phyloP scores from a whole-genome alignment of 176 grass and related monocot genomes.

The Canna indica region DNA sequence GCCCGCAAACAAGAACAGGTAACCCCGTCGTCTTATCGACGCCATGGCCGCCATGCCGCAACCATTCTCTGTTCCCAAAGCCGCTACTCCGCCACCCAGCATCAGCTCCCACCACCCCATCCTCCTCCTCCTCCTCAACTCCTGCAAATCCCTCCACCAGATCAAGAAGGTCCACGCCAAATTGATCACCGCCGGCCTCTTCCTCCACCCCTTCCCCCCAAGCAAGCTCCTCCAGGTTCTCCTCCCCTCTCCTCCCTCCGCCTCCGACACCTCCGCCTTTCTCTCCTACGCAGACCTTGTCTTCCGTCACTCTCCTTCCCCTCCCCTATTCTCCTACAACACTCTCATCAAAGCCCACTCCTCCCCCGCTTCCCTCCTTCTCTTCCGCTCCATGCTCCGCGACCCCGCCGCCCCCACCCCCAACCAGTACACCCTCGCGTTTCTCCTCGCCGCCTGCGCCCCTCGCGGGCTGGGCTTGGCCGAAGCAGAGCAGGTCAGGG shows the following conservation, averaged over 20 bases:
- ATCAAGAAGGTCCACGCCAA: slow-evolving; percentile 3
- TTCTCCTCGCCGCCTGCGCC: slow-evolving; percentile 9
- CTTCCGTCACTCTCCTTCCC: slow-evolving; percentile 2
- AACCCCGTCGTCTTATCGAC: neutral
- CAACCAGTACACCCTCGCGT: slow-evolving; percentile 18
- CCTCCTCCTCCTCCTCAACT: neutral
- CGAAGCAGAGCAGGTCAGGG: slow-evolving; percentile 16
- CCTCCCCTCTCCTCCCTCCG: neutral
- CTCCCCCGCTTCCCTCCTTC: slow-evolving; percentile 8
- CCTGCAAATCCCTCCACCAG: neutral
- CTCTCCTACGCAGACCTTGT: slow-evolving; percentile 4
- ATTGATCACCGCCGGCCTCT: slow-evolving; percentile 3
- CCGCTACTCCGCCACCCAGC: neutral
- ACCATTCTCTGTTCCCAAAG: neutral
- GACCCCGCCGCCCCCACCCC: neutral
- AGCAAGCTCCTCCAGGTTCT: slow-evolving; percentile 16
- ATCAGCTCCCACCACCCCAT: slow-evolving; percentile 9
- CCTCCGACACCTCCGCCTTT: neutral
- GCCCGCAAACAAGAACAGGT: no score
- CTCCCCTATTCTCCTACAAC: slow-evolving; percentile 22
- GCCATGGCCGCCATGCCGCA: neutral
- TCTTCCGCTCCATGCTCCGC: slow-evolving; percentile 12
- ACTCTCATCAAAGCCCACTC: slow-evolving; percentile 14
- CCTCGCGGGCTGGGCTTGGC: neutral
- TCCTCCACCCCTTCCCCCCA: slow-evolving; percentile 15